Percentiles rank a stretch among this genome's conserved stretches.
Conservation (phyloP, 2,329 filamentous ascomycete species). For the Clonostachys solani region DNA sequence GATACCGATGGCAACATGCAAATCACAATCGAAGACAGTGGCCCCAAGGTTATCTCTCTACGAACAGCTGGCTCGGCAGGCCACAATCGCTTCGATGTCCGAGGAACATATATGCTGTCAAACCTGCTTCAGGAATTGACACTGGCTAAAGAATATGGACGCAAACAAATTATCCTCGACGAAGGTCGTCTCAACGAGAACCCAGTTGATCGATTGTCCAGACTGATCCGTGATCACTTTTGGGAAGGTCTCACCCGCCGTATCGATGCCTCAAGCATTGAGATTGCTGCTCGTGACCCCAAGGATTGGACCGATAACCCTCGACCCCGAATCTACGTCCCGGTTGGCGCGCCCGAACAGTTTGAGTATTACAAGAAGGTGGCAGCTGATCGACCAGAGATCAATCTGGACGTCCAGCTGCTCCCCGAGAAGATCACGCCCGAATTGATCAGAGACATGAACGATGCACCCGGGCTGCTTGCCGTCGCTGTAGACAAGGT, state of each 20-base stretch:
- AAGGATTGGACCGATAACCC: constrained; percentile 95
- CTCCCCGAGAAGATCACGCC: constrained; percentile 75
- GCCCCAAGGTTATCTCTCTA: constrained; percentile 84
- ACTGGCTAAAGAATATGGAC: constrained; percentile 84
- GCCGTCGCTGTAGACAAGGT: constrained; percentile 85
- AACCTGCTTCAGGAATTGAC: constrained; percentile 94
- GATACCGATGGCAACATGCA: constrained; percentile 94
- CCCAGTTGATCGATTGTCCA: constrained; percentile 80
- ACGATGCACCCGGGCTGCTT: constrained; percentile 81
- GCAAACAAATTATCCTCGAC: constrained; percentile 86
- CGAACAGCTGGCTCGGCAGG: constrained; percentile 84
- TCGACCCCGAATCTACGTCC: constrained; percentile 87
- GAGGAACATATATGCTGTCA: constrained; percentile 95
- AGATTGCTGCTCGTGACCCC: constrained; percentile 80
- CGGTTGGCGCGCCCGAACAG: constrained; percentile 79
- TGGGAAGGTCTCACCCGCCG: constrained; percentile 88
- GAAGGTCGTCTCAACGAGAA: constrained; percentile 92
- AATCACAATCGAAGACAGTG: constrained; percentile 94
- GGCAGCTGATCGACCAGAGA: constrained; percentile 73
- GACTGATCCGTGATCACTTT: constrained; percentile 85
- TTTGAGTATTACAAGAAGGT: constrained; percentile 83
- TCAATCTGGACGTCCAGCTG: constrained; percentile 81
- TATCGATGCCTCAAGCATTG: constrained; percentile 85
- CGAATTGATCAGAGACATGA: constrained; percentile 77
- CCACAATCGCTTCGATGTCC: constrained; percentile 82